Evolutionary conservation across 805 yeast genomes (phyloP), one percentile per base, ranked within the genome.

Genomic region (Blastobotrys mokoenaii): DNA sequence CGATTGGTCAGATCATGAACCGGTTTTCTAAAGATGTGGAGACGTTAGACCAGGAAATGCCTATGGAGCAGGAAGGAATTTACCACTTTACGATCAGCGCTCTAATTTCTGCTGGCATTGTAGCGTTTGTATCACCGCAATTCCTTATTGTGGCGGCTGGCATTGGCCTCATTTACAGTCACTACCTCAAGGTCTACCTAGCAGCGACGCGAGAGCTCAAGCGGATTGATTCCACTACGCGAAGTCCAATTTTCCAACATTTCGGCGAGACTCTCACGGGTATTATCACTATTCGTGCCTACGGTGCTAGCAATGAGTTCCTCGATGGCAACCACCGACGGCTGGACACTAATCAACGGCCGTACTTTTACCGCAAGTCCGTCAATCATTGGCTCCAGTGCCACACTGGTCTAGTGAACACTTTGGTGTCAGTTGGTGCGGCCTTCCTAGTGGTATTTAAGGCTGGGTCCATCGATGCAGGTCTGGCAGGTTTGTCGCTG

Each of bases 161-260:
- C 32, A 77, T 88, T 48, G 59, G 76, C 8, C 57, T 69, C 47
- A 27, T 46, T n/a, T 90, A 85, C 66, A 76, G 75, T 55, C 58
- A 73, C 22, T 80, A 89, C 54, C 97, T 95, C 36, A 57, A 70
- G 27, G 77, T 82, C 52, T 90, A 93, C 63, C 66, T 90, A 55
- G 69, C 80, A 12, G 74, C 84, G 33, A 85, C 96, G 4, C 79
- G 97, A 62, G 97, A 90, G 63, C 74, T 90, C 67, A 88, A 93
- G 65, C 76, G 97, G 57, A 78, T 72, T 58, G 97, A 89, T 54
- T 83, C 96, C 1, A 76, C 84, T 41, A 78, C 95, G 12, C 84
- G 85, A 62, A 86, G 96, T 2, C 97, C 97, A 25, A 88, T 90
- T 48, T 95, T 87, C 65, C 97, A 90, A 66, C 96, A 88, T 62